These are phyloP conservation scores for Corymbia citriodora DNA, from an alignment of 441 rosid species.

Conservation along the genomic window DNA sequence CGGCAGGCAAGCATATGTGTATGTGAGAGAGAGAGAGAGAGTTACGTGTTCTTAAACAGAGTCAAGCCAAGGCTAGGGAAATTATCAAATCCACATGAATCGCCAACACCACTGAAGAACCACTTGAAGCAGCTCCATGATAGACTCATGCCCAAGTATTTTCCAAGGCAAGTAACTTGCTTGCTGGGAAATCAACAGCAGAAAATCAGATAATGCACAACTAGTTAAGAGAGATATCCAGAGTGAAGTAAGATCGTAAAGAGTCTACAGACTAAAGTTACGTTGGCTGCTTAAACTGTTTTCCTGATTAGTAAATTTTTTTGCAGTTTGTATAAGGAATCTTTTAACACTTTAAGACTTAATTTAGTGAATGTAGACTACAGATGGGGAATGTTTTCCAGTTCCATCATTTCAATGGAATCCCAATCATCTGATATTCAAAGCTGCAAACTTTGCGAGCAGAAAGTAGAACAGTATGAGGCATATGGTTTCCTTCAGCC, in stretches of 20 bases:
- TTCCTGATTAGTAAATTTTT: neutral
- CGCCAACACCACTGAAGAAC: conserved; percentile 92
- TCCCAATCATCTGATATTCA: neutral
- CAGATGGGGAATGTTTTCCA: neutral
- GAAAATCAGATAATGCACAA: neutral
- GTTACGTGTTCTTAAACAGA: conserved; percentile 76
- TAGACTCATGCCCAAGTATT: conserved; percentile 77
- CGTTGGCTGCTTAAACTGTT: neutral
- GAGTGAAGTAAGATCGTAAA: neutral
- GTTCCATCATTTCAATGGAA: neutral
- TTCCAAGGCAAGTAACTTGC: conserved; percentile 82
- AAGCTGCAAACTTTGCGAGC: neutral
- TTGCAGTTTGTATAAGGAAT: neutral
- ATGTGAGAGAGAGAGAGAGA: neutral
- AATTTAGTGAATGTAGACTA: neutral
- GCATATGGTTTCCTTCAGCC: neutral
- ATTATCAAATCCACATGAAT: conserved; percentile 89
- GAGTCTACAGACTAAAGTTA: neutral
- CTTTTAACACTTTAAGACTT: neutral
- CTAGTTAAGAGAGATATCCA: neutral
- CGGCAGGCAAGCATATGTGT: neutral
- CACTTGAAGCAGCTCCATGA: conserved; percentile 94
- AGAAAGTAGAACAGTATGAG: neutral
- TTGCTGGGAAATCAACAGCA: conserved; percentile 40
- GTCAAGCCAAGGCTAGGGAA: conserved; percentile 82